Evolutionary conservation across 768 basidiomycete genomes (phyloP).

Genomic region (Amanita polypyramis): DNA sequence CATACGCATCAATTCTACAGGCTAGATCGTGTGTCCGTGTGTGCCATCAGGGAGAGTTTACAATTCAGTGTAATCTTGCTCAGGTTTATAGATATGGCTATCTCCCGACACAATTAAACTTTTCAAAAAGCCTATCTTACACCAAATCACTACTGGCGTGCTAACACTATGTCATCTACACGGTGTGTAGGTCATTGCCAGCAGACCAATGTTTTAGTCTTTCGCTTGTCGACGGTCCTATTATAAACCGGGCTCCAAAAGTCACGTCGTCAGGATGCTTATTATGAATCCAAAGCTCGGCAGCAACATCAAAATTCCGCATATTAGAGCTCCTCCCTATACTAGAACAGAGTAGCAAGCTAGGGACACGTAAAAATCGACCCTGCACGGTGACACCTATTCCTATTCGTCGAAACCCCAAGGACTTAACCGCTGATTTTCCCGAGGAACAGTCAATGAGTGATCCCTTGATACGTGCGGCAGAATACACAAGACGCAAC

Average conservation of each 20-base stretch:
- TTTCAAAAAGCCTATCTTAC: background rate
- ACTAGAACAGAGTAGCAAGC: background rate
- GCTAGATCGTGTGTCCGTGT: background rate
- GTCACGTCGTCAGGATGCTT: background rate
- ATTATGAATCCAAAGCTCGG: constrained; percentile 3
- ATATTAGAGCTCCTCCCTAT: background rate
- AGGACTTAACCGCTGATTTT: background rate
- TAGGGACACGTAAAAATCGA: background rate
- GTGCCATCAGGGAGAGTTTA: background rate
- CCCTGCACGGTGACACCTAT: background rate
- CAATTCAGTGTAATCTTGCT: background rate
- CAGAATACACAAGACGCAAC: too few relatives aligned
- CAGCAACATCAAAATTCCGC: background rate
- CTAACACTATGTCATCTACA: background rate
- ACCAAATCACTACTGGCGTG: background rate
- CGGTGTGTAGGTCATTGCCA: background rate
- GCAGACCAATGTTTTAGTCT: background rate
- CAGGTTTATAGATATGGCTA: too few relatives aligned
- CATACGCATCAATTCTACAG: background rate
- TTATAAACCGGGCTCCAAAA: background rate
- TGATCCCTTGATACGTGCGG: constrained; percentile 3
- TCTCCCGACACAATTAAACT: too few relatives aligned
- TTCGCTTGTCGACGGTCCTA: background rate
- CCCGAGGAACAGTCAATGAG: background rate
- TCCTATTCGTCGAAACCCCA: background rate